Evolutionary conservation across 129 eudicot species (phyloP).

Genomic region (Ambrosia artemisiifolia): DNA sequence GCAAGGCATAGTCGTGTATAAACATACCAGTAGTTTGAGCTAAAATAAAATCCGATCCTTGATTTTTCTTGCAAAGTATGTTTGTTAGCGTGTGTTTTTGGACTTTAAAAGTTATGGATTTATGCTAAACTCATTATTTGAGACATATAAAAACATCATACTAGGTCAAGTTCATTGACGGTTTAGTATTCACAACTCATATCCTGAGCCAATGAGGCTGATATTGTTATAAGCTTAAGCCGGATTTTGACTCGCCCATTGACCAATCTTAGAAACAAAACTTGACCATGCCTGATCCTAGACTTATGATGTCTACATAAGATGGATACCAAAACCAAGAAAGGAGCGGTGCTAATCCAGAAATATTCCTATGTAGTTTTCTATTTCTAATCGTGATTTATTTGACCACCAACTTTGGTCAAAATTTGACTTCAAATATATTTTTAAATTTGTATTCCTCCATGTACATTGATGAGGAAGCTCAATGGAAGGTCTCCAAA

Average conservation of each 20-base stretch:
- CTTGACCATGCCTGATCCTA: neutral
- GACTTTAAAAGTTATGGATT: no score
- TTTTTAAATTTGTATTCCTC: neutral
- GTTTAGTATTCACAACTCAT: no score
- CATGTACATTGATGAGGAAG: neutral
- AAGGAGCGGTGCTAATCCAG: neutral
- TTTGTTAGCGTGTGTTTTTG: no score
- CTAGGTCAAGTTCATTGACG: no score
- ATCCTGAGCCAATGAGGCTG: no score
- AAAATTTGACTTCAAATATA: neutral
- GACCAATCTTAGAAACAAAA: neutral
- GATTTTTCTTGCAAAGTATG: no score
- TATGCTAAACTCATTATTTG: no score
- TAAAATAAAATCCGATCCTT: no score
- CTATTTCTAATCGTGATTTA: neutral
- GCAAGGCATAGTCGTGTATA: no score
- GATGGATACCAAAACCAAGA: neutral
- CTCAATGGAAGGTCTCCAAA: conserved; percentile 2
- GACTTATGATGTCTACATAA: neutral
- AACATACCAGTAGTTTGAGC: no score
- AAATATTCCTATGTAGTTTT: neutral
- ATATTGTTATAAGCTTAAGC: no score
- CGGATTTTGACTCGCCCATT: neutral
- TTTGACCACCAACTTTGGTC: conserved; percentile 3
- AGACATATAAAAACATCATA: no score